Base-by-base conservation (phyloP, 352 stramenopile species). In the Phytophthora megakarya region DNA sequence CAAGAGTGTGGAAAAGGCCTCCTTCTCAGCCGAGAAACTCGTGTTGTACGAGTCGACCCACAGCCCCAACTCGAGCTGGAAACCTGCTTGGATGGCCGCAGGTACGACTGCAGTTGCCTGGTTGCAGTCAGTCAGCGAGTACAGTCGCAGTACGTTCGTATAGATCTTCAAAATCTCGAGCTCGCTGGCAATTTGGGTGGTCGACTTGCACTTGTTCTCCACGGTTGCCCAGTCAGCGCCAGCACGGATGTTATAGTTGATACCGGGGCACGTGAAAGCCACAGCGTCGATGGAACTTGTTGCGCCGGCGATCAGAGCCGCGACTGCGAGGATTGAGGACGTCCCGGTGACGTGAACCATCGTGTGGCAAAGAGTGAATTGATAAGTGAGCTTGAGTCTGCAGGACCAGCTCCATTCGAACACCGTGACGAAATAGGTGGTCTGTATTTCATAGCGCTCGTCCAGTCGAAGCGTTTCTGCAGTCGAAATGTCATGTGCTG, bases 221-320 rank as follows among this genome's bases (percentile, higher is more conserved):
- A 56, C 21, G 9, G 67, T 2, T 0, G 59, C 61, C 73, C 76
- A 88, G 53, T 87, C 78, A 10, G 69, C 54, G 0, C 63, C 75
- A 42, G 77, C 80, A 48, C 78, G 79, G 21, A 73, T 69, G 72
- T 88, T 88, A 67, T 88, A 90, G 78, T 90, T 88, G 65, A 90
- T 66, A 28, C 79, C 81, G 26, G 84, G 77, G 61, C 48, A 64
- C 58, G 38, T 65, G 50, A 80, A 72, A 21, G 45, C 47, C 54
- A 61, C 55, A 37, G 53, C 47, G 18, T 61, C 49, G 13, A 48
- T 52, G 16, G 40, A 57, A 50, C 16, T 64, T 19, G 38, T 38
- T 32, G 52, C 52, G 51, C 22, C 28, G 26, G 59, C 40, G 59
- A 60, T 46, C 28, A 61, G 42, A 12, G 49, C n/a, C 56, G 45